These are phyloP conservation scores for Melaleuca quinquenervia DNA, from an alignment of 345 rosid genomes.

Conservation along the genomic window DNA sequence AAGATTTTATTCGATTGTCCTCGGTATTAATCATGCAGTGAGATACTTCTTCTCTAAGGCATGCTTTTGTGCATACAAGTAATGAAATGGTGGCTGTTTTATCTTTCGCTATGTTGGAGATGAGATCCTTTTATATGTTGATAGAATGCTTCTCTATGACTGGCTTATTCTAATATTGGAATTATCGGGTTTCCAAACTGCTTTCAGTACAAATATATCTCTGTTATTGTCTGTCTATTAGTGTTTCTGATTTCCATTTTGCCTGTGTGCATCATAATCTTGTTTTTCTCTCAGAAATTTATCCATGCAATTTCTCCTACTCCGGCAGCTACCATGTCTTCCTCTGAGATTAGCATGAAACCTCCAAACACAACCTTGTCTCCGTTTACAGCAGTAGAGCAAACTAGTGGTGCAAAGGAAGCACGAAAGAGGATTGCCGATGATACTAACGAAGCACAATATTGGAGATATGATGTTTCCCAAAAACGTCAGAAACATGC, in stretches of 20 bases:
- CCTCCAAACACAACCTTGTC: constrained; percentile 62
- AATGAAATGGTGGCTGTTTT: not conserved
- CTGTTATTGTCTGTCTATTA: not conserved
- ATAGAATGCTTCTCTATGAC: not conserved
- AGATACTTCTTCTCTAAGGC: not conserved
- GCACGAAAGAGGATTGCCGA: constrained; percentile 39
- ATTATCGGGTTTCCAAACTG: not conserved
- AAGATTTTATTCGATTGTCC: not conserved
- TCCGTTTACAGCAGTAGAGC: constrained; percentile 43
- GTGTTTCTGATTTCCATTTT: not conserved
- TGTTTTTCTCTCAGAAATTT: constrained; percentile 52
- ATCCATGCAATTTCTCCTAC: constrained; percentile 83
- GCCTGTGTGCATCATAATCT: not conserved
- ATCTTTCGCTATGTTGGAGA: not conserved
- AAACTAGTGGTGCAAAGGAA: constrained; percentile 28
- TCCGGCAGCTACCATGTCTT: constrained; percentile 69
- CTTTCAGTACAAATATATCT: not conserved
- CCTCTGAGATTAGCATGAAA: constrained; percentile 59
- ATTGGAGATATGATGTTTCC: constrained; percentile 89
- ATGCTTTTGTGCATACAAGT: not conserved
- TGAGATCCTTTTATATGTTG: not conserved
- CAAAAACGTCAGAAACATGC: constrained; percentile 67
- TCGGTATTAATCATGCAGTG: not conserved
- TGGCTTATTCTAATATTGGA: not conserved
- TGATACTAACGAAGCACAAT: constrained; percentile 51